Conservation (phyloP, 495 filamentous ascomycete genomes). For the Annulohypoxylon stygium region DNA sequence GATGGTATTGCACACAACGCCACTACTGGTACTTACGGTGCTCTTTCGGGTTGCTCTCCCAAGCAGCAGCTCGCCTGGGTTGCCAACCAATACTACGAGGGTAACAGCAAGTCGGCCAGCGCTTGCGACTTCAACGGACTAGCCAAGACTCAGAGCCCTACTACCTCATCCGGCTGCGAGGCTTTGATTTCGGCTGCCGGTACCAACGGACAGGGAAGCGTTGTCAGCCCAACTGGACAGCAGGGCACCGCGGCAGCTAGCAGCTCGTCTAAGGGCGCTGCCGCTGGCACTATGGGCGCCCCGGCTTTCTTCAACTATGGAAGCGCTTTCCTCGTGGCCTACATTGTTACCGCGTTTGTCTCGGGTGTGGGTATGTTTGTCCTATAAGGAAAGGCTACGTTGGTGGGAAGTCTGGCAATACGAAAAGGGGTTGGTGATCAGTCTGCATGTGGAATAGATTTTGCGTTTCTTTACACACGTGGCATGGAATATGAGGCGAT, state of each 20-base stretch:
- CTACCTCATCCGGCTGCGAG: constrained; percentile 57
- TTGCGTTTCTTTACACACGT: constrained; percentile 24
- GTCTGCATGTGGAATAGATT: constrained; percentile 41
- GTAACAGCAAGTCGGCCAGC: constrained; percentile 63
- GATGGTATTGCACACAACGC: constrained; percentile 77
- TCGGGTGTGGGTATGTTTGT: constrained; percentile 77
- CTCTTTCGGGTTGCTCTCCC: constrained; percentile 86
- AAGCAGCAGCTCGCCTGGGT: constrained; percentile 83
- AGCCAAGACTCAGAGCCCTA: constrained; percentile 63
- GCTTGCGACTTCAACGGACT: constrained; percentile 85
- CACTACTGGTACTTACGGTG: constrained; percentile 81
- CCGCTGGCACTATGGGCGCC: constrained; percentile 54
- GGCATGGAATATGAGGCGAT: constrained; percentile 24
- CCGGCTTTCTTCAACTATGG: constrained; percentile 70
- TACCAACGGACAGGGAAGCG: constrained; percentile 52
- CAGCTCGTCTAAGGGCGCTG: constrained; percentile 40
- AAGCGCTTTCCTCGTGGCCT: constrained; percentile 69
- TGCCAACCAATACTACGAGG: constrained; percentile 82
- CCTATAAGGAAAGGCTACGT: constrained; percentile 62
- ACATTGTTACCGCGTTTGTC: constrained; percentile 69
- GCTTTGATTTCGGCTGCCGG: constrained; percentile 57
- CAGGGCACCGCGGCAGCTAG: constrained; percentile 53
- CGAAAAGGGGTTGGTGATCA: constrained; percentile 25
- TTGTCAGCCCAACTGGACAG: constrained; percentile 39
- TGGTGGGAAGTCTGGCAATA: constrained; percentile 22